Evolutionary conservation across 768 basidiomycete species (phyloP).

Genomic region (Paxillus ammoniavirescens): DNA sequence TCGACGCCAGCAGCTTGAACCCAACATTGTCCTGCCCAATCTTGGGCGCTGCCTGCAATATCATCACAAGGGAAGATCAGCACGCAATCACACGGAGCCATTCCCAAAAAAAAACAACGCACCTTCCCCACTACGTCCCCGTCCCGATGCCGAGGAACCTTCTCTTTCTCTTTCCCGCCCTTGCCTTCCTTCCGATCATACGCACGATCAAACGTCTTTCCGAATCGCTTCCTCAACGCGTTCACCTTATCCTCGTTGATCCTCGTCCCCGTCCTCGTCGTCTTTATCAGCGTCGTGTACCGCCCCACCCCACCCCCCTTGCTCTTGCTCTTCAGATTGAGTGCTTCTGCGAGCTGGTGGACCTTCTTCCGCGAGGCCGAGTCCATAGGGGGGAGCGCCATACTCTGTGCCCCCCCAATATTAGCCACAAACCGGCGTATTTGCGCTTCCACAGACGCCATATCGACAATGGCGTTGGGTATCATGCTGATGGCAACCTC

Average conservation of each 20-base stretch:
- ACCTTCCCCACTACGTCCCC: conserved; percentile 89
- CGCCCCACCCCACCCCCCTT: conserved; percentile 65
- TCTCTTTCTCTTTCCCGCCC: conserved; percentile 5
- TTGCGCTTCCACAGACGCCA: conserved; percentile 64
- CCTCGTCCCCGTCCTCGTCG: conserved; percentile 50
- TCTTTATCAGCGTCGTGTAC: conserved; percentile 79
- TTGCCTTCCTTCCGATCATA: conserved; percentile 9
- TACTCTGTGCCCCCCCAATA: conserved; percentile 44
- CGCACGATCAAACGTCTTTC: conserved; percentile 28
- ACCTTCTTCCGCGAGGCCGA: conserved; percentile 69
- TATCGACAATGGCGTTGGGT: conserved; percentile 56
- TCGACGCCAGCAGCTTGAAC: conserved; percentile 80
- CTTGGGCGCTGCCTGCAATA: conserved; percentile 67
- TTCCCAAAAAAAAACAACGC: conserved; percentile 13
- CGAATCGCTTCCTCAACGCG: conserved; percentile 37
- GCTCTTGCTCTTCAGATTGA: conserved; percentile 76
- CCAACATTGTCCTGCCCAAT: conserved; percentile 81
- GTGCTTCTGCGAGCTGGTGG: conserved; percentile 79
- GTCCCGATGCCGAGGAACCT: conserved; percentile 59
- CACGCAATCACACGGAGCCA: neutral
- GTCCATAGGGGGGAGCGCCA: conserved; percentile 78
- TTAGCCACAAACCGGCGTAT: conserved; percentile 70
- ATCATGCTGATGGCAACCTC: conserved; percentile 27
- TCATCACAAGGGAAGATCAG: neutral
- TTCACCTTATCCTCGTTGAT: conserved; percentile 62